Evolutionary conservation across 108 stramenopile species (phyloP), one percentile per base, ranked within the genome.

Genomic region (Tribonema minus): DNA sequence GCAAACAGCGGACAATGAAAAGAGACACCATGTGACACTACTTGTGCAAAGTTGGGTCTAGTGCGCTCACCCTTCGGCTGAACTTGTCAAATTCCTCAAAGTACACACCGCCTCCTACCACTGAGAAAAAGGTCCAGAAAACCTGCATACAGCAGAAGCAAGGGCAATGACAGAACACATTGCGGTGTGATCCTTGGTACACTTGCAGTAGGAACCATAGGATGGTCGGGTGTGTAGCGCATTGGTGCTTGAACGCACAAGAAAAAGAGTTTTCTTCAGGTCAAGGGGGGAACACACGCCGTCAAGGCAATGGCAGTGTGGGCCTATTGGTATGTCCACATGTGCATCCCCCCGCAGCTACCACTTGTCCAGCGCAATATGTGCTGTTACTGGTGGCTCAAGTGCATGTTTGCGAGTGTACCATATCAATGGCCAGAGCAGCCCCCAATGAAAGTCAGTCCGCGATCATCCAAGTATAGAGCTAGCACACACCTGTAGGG

Each of bases 101-200:
- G 64, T 88, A 91, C 29, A 91, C 84, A 3, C 90, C 90, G 12
- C 90, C 90, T 23, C 85, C 86, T 12, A 91, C 61, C 62, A 91
- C 86, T 0, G 89, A 88, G 37, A 89, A 90, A 62, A 90, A 86
- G 3, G 87, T 91, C 76, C 89, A 90, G 64, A 74, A 85, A 71
- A 88, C 89, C 71, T 90, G 86, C n/a, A 2, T 3, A 68, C 30
- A 26, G 39, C 3, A 0, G 5, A 41, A 32, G 34, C 12, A 34
- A 0, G 3, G 61, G 27, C 23, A 1, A n/a, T 27, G 27, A 30
- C 27, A n/a, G 61, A 61, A 23, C 41, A 46, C 41, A 46, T 46
- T 46, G 20, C 41, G 41, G n/a, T n/a, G n/a, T n/a, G n/a, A n/a
- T n/a, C n/a, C n/a, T n/a, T n/a, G n/a, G n/a, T n/a, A n/a, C n/a